phyloP scores from a whole-genome alignment of 2,329 filamentous ascomycete genomes.

The Fusarium sp. region DNA sequence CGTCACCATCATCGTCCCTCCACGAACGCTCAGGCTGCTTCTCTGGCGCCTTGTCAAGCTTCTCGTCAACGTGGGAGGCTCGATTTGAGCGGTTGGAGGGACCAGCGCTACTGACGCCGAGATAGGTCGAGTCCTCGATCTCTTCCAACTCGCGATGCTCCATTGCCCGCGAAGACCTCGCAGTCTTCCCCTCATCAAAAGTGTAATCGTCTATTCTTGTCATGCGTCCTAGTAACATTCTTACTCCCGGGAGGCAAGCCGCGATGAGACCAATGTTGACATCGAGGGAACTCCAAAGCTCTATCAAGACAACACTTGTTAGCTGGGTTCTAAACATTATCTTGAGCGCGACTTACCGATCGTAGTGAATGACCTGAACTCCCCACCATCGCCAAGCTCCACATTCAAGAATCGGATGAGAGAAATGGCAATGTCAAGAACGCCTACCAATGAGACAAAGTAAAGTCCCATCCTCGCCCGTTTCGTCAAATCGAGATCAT shows the following conservation, averaged over 20 bases:
- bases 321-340: neutral
- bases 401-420: slow-evolving; percentile 36
- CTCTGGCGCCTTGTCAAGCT: neutral
- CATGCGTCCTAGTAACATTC: slow-evolving; percentile 24
- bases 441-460: slow-evolving; percentile 27
- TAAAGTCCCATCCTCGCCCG: slow-evolving; percentile 23
- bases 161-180: slow-evolving; percentile 16
- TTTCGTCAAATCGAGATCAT: slow-evolving; percentile 26
- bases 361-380: slow-evolving; percentile 22
- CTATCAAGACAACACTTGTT: neutral
- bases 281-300: slow-evolving; percentile 39
- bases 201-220: slow-evolving; percentile 18
- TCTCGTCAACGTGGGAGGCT: neutral
- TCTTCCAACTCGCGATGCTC: slow-evolving; percentile 33
- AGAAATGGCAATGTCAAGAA: slow-evolving; percentile 34
- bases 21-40: slow-evolving; percentile 2
- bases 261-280: slow-evolving; percentile 36
- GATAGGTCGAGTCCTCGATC: slow-evolving; percentile 23
- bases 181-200: slow-evolving; percentile 28
- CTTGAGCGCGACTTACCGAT: neutral
- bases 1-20: slow-evolving; percentile 24
- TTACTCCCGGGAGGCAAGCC: slow-evolving; percentile 31
- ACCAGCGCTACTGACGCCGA: slow-evolving; percentile 17
- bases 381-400: slow-evolving; percentile 17
- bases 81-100: slow-evolving; percentile 14